A percentile compares a stretch with the other conserved stretches of the same genome.
phyloP scores from a whole-genome alignment of 1,284 basidiomycete species.

The Cronartium quercuum region DNA sequence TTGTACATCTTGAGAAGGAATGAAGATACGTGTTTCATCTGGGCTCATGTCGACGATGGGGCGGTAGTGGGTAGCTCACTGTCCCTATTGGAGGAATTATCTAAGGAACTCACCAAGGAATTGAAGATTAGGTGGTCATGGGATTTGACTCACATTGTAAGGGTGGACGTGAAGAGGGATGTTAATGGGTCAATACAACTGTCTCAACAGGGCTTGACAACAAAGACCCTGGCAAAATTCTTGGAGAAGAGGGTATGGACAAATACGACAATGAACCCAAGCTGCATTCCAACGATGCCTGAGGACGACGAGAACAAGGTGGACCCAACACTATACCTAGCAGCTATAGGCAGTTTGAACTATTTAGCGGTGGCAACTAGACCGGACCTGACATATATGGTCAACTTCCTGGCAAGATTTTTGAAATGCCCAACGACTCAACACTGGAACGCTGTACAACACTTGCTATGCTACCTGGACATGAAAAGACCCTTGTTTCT shows the following conservation, averaged over 20 bases:
- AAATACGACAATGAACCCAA: not conserved
- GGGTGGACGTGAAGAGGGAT: not conserved
- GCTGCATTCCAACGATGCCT: not conserved
- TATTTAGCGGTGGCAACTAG: not conserved
- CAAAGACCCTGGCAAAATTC: not conserved
- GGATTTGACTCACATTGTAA: not conserved
- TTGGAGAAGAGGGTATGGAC: not conserved
- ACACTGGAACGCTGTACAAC: constrained; percentile 3
- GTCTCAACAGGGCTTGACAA: not conserved
- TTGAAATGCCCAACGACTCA: not conserved
- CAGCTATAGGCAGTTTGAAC: not conserved
- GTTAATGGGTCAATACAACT: not conserved
- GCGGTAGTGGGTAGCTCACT: not conserved
- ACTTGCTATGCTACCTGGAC: not conserved
- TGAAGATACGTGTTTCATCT: not conserved
- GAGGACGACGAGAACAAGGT: not conserved
- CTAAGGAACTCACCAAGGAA: not conserved
- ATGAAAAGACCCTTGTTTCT: not conserved
- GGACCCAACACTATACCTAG: not conserved
- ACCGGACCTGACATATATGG: constrained; percentile 8
- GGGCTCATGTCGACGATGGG: constrained; percentile 22
- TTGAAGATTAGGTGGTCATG: not conserved
- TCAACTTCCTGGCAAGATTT: constrained; percentile 3
- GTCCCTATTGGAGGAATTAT: not conserved
- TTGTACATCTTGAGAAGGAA: not conserved